Conservation (phyloP, 768 basidiomycete genomes). For the Lactarius sanguifluus region DNA sequence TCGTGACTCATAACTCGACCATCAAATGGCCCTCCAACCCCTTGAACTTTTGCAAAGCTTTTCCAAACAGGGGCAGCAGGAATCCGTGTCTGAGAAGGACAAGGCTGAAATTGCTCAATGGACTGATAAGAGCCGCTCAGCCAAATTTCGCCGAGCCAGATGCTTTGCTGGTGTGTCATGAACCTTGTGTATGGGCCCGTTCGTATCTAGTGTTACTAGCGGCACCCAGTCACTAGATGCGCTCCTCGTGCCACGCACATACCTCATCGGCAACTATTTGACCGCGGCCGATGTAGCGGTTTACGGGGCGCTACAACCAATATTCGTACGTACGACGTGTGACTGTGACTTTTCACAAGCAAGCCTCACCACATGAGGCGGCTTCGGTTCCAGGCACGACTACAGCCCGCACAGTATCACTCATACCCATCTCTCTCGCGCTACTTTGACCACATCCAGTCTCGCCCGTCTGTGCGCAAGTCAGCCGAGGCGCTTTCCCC, state of each 20-base stretch:
- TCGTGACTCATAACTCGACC: constrained; percentile 28
- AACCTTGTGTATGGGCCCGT: not conserved
- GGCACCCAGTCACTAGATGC: constrained; percentile 63
- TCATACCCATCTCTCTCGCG: constrained; percentile 80
- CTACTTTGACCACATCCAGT: constrained; percentile 95
- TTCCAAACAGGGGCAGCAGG: constrained; percentile 40
- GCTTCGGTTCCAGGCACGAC: constrained; percentile 53
- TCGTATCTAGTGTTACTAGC: constrained; percentile 16
- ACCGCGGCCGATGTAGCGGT: constrained; percentile 90
- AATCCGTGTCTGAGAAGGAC: constrained; percentile 61
- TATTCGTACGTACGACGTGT: constrained; percentile 54
- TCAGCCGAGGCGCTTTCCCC: constrained; percentile 53
- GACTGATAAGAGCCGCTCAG: constrained; percentile 62
- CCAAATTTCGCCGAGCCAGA: constrained; percentile 49
- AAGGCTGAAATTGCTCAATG: constrained; percentile 63
- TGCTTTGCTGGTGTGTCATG: constrained; percentile 47
- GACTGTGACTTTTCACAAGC: not conserved
- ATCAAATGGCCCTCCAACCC: constrained; percentile 31
- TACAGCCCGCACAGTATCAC: constrained; percentile 72
- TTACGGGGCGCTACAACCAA: constrained; percentile 85
- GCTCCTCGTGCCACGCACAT: constrained; percentile 74
- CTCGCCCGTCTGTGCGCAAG: constrained; percentile 57
- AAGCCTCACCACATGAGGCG: not conserved
- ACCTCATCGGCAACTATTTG: constrained; percentile 78
- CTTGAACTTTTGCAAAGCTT: constrained; percentile 52